Evolutionary conservation across 2,329 filamentous ascomycete genomes (phyloP).

Genomic region (Trichoderma arundinaceum): DNA sequence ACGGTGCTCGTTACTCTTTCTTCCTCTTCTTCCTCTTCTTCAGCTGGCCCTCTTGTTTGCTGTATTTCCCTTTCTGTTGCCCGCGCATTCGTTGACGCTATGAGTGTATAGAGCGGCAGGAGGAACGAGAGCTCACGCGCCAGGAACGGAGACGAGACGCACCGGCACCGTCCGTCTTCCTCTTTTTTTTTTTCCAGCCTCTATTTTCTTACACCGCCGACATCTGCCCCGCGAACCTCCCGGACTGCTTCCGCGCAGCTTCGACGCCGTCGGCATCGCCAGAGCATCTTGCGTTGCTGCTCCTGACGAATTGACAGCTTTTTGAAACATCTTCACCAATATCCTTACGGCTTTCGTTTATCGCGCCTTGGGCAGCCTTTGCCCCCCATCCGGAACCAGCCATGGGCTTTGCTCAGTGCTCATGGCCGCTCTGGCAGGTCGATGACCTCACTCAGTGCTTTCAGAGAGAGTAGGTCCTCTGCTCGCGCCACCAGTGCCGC

Average conservation of each 20-base stretch:
- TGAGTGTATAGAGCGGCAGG: constrained; percentile 30
- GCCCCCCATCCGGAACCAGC: constrained; percentile 2
- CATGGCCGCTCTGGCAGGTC: constrained; percentile 64
- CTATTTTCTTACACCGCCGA: not conserved
- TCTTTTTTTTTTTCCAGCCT: constrained; percentile 8
- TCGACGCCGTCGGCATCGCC: constrained; percentile 1
- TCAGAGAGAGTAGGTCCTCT: constrained; percentile 67
- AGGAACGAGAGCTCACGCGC: constrained; percentile 24
- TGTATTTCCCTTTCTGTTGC: constrained; percentile 17
- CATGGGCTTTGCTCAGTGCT: constrained; percentile 57
- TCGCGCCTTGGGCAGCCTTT: not conserved
- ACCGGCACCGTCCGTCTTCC: not conserved
- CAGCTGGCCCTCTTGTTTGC: constrained; percentile 34
- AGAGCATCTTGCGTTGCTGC: not conserved
- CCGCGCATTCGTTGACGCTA: constrained; percentile 21
- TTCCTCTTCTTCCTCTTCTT: constrained; percentile 26
- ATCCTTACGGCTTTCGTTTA: not conserved
- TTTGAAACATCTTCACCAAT: not conserved
- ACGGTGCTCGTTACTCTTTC: constrained; percentile 21
- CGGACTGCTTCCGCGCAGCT: constrained; percentile 4
- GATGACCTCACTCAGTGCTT: constrained; percentile 71
- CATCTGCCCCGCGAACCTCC: not conserved
- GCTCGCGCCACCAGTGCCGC: not conserved
- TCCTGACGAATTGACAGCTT: not conserved
- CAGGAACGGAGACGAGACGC: constrained; percentile 29